These are phyloP conservation scores for Gossypium laxum DNA, from an alignment of 441 rosid species.

Conservation along the genomic window DNA sequence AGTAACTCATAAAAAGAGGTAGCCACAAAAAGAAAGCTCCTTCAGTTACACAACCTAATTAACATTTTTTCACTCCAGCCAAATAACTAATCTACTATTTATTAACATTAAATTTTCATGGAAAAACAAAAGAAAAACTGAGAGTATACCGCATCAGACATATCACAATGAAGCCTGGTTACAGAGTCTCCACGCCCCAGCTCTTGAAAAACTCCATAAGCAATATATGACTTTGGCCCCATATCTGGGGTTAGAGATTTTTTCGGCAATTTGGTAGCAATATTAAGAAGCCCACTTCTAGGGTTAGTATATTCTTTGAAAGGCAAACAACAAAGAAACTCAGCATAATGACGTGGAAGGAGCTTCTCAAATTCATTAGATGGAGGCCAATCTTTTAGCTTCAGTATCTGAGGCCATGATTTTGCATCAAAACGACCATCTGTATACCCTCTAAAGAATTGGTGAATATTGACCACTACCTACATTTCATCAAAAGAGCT, in stretches of 20 bases:
- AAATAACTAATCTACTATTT: not conserved
- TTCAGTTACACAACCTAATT: not conserved
- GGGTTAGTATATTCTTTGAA: conserved; percentile 78
- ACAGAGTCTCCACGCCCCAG: conserved; percentile 89
- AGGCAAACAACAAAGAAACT: conserved; percentile 64
- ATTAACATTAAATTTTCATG: not conserved
- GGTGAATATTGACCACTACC: conserved; percentile 42
- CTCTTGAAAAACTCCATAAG: conserved; percentile 62
- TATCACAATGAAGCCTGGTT: conserved; percentile 85
- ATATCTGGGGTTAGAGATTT: conserved; percentile 58
- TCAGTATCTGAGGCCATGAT: conserved; percentile 57
- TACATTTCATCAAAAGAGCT: conserved; percentile 20
- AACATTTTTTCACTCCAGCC: not conserved
- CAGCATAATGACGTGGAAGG: conserved; percentile 67
- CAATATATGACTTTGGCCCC: conserved; percentile 93
- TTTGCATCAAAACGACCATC: conserved; percentile 22
- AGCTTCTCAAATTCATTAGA: conserved; percentile 42
- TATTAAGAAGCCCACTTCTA: conserved; percentile 44
- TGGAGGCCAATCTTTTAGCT: conserved; percentile 90
- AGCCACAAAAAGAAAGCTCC: not conserved
- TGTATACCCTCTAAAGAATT: conserved; percentile 54
- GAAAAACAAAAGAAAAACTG: not conserved
- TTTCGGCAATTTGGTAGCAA: conserved; percentile 50
- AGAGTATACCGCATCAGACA: conserved; percentile 70
- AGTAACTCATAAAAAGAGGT: not conserved